Evolutionary conservation across 2,329 filamentous ascomycete species (phyloP), one percentile per base, ranked within the genome.

Genomic region (Stagonosporopsis rhizophila): DNA sequence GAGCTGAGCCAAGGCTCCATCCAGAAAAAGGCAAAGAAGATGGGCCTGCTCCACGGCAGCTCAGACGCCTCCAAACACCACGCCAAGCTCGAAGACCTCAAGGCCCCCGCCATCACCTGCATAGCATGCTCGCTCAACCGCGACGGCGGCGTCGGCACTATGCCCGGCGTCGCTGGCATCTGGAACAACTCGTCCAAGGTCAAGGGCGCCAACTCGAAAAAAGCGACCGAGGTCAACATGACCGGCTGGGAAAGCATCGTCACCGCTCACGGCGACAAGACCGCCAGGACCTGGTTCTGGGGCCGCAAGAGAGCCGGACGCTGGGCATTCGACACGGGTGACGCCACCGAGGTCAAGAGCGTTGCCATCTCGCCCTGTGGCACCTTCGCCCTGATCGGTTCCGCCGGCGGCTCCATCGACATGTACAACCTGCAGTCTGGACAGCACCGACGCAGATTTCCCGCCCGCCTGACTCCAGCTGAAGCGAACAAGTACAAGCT

Each of bases 381-480:
- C 53, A 97, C 91, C 1, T 99, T 99, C 80, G 93, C 93, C 2
- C 78, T 98, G 4, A 83, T 99, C 20, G 95, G 95, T 1, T 97
- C 94, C 1, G 87, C 86, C 27, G 87, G 84, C 34, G 95, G 95
- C 38, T 86, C 87, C 30, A 88, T 99, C 52, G 92, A 97, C 74
- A 94, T 96, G 89, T 98, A 90, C 84, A 99, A 99, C 73, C 81
- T 99, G 56, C 95, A 99, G 75, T 98, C 95, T 40, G 95, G 95
- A 40, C 81, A 89, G 19, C 91, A 96, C 75, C 88, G 94, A 55
- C 92, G 96, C 70, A 87, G 89, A 17, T 99, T 96, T 75, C 95
- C 95, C 0, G 87, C 91, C 8, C 85, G 85, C 40, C 77, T 96
- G 41, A 93, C 89, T 1, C 89, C 89, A 1, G 86, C 87, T 0